Percentiles rank a stretch among this genome's conserved stretches.
These are phyloP conservation scores for Phytopythium kandeliae DNA, from an alignment of 352 stramenopile species.

Conservation along the genomic window DNA sequence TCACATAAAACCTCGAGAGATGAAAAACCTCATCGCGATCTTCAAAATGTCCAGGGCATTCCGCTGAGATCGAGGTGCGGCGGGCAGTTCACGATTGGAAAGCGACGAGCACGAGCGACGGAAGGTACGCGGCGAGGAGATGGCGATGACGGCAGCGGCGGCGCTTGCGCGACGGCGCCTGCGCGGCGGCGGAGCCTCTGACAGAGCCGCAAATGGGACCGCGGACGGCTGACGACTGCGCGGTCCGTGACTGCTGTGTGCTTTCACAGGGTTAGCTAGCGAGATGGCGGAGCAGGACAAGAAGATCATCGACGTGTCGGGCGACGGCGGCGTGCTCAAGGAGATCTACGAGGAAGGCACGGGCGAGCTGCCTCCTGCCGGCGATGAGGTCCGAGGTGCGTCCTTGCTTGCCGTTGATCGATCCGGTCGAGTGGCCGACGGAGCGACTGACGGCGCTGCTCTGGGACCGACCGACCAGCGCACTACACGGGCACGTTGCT, in stretches of 20 bases:
- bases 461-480: conserved; percentile 27
- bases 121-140: neutral
- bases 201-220: too few species aligned
- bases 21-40: neutral
- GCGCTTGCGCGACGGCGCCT: neutral
- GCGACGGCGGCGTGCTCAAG: conserved; percentile 90
- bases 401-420: neutral
- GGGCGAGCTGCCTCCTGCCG: conserved; percentile 70
- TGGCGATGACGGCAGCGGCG: too few species aligned
- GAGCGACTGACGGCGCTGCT: conserved; percentile 2
- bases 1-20: neutral
- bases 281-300: conserved; percentile 31
- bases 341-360: conserved; percentile 87
- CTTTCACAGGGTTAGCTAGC: neutral
- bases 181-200: neutral
- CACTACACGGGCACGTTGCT: conserved; percentile 96
- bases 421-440: neutral
- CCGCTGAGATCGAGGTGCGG: neutral
- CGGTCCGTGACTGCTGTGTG: neutral
- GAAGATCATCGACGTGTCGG: conserved; percentile 68
- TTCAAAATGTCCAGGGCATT: conserved; percentile 1
- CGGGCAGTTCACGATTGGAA: conserved; percentile 1
- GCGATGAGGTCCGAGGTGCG: conserved; percentile 85
- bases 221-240: neutral
- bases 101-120: neutral